Percentiles rank a stretch among this genome's conserved stretches.
phyloP scores from a whole-genome alignment of 306 rosid species.

The Acacia acuminata region DNA sequence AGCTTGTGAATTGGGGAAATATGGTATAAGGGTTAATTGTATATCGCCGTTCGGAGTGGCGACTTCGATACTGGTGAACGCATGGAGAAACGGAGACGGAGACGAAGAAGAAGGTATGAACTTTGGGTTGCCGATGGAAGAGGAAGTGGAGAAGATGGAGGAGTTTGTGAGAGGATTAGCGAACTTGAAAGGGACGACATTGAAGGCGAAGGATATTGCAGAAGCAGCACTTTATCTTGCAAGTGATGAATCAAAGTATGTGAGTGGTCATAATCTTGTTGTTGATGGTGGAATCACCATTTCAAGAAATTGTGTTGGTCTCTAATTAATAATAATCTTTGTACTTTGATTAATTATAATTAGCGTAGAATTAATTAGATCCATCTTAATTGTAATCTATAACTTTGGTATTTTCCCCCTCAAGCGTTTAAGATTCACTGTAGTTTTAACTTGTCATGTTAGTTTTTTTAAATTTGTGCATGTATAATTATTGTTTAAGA shows the following conservation, averaged over 20 bases:
- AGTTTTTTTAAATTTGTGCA: neutral
- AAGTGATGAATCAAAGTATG: conserved; percentile 86
- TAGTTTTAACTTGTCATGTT: neutral
- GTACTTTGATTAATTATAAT: neutral
- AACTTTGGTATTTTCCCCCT: neutral
- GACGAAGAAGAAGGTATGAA: conserved; percentile 13
- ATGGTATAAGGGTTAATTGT: conserved; percentile 82
- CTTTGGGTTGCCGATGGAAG: conserved; percentile 49
- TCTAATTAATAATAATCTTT: conserved; percentile 27
- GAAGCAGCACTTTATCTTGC: conserved; percentile 96
- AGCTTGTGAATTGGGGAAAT: conserved; percentile 75
- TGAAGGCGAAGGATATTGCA: conserved; percentile 73
- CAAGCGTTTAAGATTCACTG: neutral
- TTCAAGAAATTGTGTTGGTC: conserved; percentile 72
- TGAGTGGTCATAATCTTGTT: conserved; percentile 93
- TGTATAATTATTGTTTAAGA: neutral
- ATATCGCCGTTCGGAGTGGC: conserved; percentile 95
- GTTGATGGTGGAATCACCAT: conserved; percentile 91
- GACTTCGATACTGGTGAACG: conserved; percentile 81
- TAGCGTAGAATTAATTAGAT: conserved; percentile 5
- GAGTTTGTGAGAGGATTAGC: conserved; percentile 80
- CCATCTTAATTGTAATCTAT: conserved; percentile 6
- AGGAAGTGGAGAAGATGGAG: conserved; percentile 78
- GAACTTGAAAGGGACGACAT: conserved; percentile 68
- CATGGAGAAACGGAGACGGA: conserved; percentile 52